Conservation (phyloP, 2,329 filamentous ascomycete genomes). For the Aspergillus chevalieri region DNA sequence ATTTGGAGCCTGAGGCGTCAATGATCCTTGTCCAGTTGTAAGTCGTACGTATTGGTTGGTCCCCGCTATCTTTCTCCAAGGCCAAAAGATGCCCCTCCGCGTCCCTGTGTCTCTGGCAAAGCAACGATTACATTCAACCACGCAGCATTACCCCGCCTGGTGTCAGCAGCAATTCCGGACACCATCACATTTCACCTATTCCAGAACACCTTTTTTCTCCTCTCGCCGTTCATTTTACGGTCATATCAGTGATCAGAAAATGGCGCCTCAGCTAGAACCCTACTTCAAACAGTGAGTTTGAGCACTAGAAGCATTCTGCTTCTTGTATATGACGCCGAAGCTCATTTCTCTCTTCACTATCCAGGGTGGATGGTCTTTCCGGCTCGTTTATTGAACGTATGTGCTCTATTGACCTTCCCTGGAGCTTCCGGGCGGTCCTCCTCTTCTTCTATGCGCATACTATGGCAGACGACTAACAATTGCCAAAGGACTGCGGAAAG, state of each 20-base stretch:
- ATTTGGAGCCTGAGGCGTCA: neutral
- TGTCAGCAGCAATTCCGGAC: neutral
- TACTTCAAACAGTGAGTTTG: slow-evolving; percentile 71
- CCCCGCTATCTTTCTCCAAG: neutral
- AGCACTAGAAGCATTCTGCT: neutral
- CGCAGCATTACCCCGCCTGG: neutral
- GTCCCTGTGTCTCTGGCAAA: slow-evolving; percentile 19
- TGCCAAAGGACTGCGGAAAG: slow-evolving; percentile 61
- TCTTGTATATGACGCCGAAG: slow-evolving; percentile 10
- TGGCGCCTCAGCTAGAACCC: slow-evolving; percentile 83
- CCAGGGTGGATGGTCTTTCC: slow-evolving; percentile 65
- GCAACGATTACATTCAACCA: slow-evolving; percentile 7
- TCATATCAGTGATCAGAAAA: slow-evolving; percentile 51
- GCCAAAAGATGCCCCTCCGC: slow-evolving; percentile 27
- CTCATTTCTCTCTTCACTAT: neutral
- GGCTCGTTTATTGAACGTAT: slow-evolving; percentile 76
- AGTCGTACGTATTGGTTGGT: too few species aligned
- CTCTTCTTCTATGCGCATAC: slow-evolving; percentile 3
- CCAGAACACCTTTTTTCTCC: slow-evolving; percentile 9
- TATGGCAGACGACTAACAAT: slow-evolving; percentile 4
- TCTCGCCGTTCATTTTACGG: slow-evolving; percentile 38
- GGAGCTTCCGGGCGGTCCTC: neutral
- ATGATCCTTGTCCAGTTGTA: neutral
- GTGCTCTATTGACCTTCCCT: slow-evolving; percentile 11
- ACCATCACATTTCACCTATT: slow-evolving; percentile 2